phyloP scores from a whole-genome alignment of 352 stramenopile species.

The Pythium utonaiense region DNA sequence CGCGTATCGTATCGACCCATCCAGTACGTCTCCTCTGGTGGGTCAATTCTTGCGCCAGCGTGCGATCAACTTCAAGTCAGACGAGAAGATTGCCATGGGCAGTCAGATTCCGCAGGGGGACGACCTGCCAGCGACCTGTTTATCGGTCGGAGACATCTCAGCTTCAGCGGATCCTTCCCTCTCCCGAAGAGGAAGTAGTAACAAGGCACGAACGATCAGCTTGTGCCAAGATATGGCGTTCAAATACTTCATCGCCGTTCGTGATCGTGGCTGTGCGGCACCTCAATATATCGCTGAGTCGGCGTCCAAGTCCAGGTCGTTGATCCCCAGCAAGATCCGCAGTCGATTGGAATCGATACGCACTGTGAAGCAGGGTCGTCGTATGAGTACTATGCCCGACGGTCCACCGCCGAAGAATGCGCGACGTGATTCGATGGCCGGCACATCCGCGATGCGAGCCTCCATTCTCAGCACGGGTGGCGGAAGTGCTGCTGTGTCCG shows the following conservation, averaged over 20 bases:
- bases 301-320: slow-evolving; percentile 51
- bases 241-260: slow-evolving; percentile 61
- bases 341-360: slow-evolving; percentile 66
- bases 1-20: slow-evolving; percentile 53
- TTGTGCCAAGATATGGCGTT: slow-evolving; percentile 67
- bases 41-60: slow-evolving; percentile 56
- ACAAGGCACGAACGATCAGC: slow-evolving; percentile 76
- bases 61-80: slow-evolving; percentile 77
- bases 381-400: slow-evolving; percentile 24
- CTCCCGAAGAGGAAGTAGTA: slow-evolving; percentile 51
- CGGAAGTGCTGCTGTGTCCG: slow-evolving; percentile 46
- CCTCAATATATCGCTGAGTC: slow-evolving; percentile 62
- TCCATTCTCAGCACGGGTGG: slow-evolving; percentile 42
- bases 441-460: slow-evolving; percentile 47
- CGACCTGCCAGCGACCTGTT: slow-evolving; percentile 54
- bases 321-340: slow-evolving; percentile 60
- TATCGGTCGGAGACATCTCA: slow-evolving; percentile 58
- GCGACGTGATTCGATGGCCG: slow-evolving; percentile 37
- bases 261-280: slow-evolving; percentile 47
- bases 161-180: slow-evolving; percentile 27
- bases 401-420: slow-evolving; percentile 37
- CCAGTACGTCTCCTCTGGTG: slow-evolving; percentile 45
- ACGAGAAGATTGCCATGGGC: slow-evolving; percentile 38
- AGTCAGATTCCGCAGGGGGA: slow-evolving; percentile 47
- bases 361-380: slow-evolving; percentile 50